Conservation (phyloP, 495 filamentous ascomycete species). For the Neurospora pannonica region DNA sequence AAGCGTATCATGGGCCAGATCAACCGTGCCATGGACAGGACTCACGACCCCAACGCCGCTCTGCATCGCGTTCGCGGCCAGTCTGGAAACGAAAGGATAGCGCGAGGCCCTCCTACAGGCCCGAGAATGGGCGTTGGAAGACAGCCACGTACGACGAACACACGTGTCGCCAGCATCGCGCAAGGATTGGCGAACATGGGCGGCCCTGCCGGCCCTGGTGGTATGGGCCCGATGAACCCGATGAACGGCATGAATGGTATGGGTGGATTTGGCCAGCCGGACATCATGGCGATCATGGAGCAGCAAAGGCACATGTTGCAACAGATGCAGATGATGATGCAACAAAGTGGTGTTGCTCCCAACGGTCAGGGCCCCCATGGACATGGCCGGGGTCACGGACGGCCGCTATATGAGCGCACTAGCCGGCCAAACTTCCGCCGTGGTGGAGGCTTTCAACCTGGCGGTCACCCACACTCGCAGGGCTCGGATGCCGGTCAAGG, state of each 20-base stretch:
- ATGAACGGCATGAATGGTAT: constrained; percentile 34
- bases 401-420: constrained; percentile 70
- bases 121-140: constrained; percentile 49
- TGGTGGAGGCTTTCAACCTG: constrained; percentile 28
- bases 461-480: constrained; percentile 17
- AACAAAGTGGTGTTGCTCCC: constrained; percentile 16
- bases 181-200: constrained; percentile 30
- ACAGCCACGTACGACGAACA: constrained; percentile 41
- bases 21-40: constrained; percentile 76
- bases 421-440: constrained; percentile 26
- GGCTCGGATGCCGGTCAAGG: constrained; percentile 14
- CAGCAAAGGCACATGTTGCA: constrained; percentile 85
- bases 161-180: constrained; percentile 33
- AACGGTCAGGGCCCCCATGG: constrained; percentile 3
- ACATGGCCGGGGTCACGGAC: constrained; percentile 35
- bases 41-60: constrained; percentile 45
- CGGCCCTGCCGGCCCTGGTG: constrained; percentile 17
- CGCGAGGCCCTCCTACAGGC: constrained; percentile 63
- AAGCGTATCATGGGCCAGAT: constrained; percentile 83
- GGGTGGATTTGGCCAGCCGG: constrained; percentile 50
- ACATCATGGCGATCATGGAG: constrained; percentile 75
- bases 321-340: constrained; percentile 56
- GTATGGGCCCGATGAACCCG: constrained; percentile 23
- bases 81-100: constrained; percentile 64
- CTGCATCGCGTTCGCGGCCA: constrained; percentile 75